Evolutionary conservation across 176 grass and related monocot species (phyloP).

Genomic region (Thalia dealbata): DNA sequence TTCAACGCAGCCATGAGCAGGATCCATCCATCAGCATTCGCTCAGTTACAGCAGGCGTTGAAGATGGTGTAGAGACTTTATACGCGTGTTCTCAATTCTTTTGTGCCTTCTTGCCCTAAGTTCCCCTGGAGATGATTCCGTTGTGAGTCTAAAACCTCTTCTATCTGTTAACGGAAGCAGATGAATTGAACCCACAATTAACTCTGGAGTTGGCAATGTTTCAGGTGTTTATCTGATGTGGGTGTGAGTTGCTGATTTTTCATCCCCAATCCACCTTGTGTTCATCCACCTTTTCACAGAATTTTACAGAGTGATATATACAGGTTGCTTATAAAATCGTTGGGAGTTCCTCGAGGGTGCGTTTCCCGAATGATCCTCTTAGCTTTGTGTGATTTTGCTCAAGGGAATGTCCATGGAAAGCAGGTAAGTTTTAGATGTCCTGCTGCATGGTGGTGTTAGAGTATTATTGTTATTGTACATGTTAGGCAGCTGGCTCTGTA

Average conservation of each 20-base stretch:
- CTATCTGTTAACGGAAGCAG: background rate
- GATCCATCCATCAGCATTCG: slow-evolving; percentile 88
- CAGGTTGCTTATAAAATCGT: background rate
- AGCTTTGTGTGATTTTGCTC: background rate
- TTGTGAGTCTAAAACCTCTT: background rate
- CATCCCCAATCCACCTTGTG: background rate
- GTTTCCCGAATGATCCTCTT: background rate
- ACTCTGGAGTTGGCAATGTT: background rate
- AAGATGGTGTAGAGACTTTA: slow-evolving; percentile 49
- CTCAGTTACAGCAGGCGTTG: slow-evolving; percentile 82
- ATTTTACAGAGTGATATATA: background rate
- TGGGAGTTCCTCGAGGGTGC: background rate
- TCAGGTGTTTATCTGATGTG: slow-evolving; percentile 7
- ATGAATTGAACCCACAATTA: background rate
- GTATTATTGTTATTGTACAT: background rate
- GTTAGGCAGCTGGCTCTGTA: background rate
- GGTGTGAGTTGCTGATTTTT: background rate
- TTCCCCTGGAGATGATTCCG: background rate
- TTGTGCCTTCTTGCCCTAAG: background rate
- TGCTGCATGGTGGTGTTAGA: slow-evolving; percentile 5
- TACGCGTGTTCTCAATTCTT: no score
- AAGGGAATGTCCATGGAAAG: background rate
- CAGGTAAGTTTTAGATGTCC: slow-evolving; percentile 8
- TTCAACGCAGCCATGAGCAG: slow-evolving; percentile 86
- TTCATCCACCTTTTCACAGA: background rate